A percentile compares a stretch with the other conserved stretches of the same genome.
These are phyloP conservation scores for Grosmannia huntii DNA, from an alignment of 2,329 filamentous ascomycete genomes.

Conservation along the genomic window DNA sequence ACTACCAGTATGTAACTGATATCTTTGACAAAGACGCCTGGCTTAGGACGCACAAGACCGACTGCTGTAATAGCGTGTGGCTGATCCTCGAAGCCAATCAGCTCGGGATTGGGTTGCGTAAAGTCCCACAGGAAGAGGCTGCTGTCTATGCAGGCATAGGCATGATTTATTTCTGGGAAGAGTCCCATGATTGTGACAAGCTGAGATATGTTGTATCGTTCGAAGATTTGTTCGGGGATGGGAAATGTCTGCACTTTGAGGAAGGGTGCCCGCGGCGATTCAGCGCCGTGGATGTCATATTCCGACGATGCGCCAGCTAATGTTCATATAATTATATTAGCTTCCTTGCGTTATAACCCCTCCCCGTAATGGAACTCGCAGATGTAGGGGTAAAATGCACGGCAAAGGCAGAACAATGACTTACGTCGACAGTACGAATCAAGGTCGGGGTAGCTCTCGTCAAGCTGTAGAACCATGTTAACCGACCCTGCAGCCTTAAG, in stretches of 20 bases:
- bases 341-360: not conserved
- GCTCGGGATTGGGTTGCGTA: slow-evolving; percentile 77
- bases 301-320: slow-evolving; percentile 81
- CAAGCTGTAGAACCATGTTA: slow-evolving; percentile 62
- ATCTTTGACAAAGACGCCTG: slow-evolving; percentile 72
- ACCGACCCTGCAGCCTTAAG: slow-evolving; percentile 73
- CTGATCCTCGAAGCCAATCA: slow-evolving; percentile 87
- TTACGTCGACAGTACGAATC: slow-evolving; percentile 81
- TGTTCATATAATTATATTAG: not conserved
- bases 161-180: slow-evolving; percentile 88
- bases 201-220: slow-evolving; percentile 79
- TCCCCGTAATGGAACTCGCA: not conserved
- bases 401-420: slow-evolving; percentile 22
- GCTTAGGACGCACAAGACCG: slow-evolving; percentile 70
- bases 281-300: slow-evolving; percentile 63
- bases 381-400: not conserved
- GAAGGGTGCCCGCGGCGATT: slow-evolving; percentile 74
- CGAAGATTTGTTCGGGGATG: slow-evolving; percentile 83
- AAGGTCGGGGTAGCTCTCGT: slow-evolving; percentile 75
- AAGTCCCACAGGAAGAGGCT: slow-evolving; percentile 97
- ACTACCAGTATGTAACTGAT: slow-evolving; percentile 86
- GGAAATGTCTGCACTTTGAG: slow-evolving; percentile 76
- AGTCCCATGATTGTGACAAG: slow-evolving; percentile 89
- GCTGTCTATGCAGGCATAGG: slow-evolving; percentile 93
- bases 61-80: slow-evolving; percentile 82